Evolutionary conservation across 306 rosid species (phyloP), one percentile per base, ranked within the genome.

Genomic region (Castanea mollissima): DNA sequence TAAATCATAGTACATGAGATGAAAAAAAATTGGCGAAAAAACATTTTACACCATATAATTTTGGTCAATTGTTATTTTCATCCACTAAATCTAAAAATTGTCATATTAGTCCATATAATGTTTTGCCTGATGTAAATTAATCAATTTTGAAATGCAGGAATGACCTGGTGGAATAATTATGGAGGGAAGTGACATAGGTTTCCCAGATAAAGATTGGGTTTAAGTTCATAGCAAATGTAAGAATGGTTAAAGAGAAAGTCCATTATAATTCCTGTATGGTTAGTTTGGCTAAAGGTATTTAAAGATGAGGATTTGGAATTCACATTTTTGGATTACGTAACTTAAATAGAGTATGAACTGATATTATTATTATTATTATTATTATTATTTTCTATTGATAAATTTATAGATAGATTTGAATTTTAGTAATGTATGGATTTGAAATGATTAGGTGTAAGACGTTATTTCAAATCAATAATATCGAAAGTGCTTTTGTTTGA

Each of bases 141-240:
- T 27, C 55, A 9, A 23, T 35, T 44, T 23, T 57, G 1, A 15
- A 54, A 60, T 73, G 58, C 85, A 94, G 95, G 82, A 71, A 91
- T 82, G 56, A 91, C 75, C 73, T 64, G 92, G 91, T 62, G 89
- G 97, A 83, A 87, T 94, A 84, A 76, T 94, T 58, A 71, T 76
- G 0, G 94, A 91, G 88, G 97, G 91, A 27, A 83, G 4, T 74
- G 85, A 91, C 1, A 62, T 75, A 5, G 99, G 93, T 74, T 80
- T 76, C 57, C 68, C 87, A 92, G 75, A 86, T 95, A 14, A 91
- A 87, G 71, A 86, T 92, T 32, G 97, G 99, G 41, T 81, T 95
- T 57, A 89, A 84, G 62, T 90, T 95, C 85, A 63, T 76, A 5
- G 60, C 82, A 34, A 86, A 85, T 60, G 94, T 92, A 85, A 76